These are phyloP conservation scores for Tranzscheliella williamsii DNA, from an alignment of 1,284 basidiomycete genomes.

Conservation along the genomic window DNA sequence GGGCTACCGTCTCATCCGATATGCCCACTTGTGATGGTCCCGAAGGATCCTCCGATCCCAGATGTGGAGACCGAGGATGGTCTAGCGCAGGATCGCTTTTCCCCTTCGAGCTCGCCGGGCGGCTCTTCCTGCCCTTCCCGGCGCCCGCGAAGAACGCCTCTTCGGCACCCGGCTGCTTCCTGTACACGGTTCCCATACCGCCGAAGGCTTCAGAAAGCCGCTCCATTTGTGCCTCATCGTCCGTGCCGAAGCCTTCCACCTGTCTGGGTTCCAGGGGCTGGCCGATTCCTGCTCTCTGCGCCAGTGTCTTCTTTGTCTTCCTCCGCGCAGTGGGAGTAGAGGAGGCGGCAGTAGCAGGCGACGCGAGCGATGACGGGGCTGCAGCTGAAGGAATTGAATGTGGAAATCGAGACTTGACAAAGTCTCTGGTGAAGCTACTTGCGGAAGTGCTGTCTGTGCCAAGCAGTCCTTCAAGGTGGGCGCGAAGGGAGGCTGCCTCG, in stretches of 20 bases:
- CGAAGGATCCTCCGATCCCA: background rate
- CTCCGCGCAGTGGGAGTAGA: background rate
- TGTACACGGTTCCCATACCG: conserved; percentile 30
- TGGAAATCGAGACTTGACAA: conserved; percentile 22
- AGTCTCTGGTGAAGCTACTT: conserved; percentile 26
- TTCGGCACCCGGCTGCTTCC: conserved; percentile 22
- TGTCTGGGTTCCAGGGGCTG: conserved; percentile 20
- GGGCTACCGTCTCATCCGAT: background rate
- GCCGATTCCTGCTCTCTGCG: conserved; percentile 20
- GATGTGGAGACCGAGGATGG: background rate
- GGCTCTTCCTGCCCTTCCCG: conserved; percentile 18
- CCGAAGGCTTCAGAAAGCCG: conserved; percentile 29
- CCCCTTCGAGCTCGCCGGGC: conserved; percentile 4
- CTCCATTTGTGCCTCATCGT: conserved; percentile 19
- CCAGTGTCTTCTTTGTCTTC: conserved; percentile 31
- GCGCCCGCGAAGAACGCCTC: conserved; percentile 22
- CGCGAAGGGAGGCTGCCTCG: conserved; percentile 10
- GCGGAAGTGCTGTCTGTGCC: conserved; percentile 21
- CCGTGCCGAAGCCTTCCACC: conserved; percentile 2
- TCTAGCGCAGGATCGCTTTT: background rate
- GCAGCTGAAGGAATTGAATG: conserved; percentile 3
- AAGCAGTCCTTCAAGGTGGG: conserved; percentile 30
- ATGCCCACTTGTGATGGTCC: background rate
- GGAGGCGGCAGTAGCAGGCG: background rate
- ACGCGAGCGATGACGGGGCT: conserved; percentile 1